These are phyloP conservation scores for Musa troglodytarum DNA, from an alignment of 176 grass and related monocot species.

Conservation along the genomic window DNA sequence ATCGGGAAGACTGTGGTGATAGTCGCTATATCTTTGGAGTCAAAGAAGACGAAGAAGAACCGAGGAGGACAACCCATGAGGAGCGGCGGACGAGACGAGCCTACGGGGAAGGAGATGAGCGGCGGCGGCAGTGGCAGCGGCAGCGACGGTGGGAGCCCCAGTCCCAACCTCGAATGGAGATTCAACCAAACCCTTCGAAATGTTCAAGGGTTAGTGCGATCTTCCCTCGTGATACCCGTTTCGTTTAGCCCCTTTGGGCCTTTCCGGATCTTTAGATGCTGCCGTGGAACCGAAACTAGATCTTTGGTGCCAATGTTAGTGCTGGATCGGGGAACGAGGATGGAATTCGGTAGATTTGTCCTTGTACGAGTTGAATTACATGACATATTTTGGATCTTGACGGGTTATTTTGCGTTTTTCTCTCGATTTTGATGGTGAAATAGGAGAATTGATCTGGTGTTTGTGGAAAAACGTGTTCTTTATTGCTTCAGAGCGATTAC, in stretches of 20 bases:
- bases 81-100: background rate
- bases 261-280: no score
- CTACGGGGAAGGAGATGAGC: conserved; percentile 18
- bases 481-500: background rate
- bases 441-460: background rate
- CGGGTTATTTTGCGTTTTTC: background rate
- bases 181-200: conserved; percentile 92
- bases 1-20: background rate
- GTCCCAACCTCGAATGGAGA: conserved; percentile 75
- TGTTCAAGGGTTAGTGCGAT: conserved; percentile 64
- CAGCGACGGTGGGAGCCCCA: conserved; percentile 29
- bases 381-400: background rate
- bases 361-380: background rate
- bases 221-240: background rate
- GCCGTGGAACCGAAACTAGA: background rate
- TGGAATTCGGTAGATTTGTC: background rate
- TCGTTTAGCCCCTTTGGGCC: background rate
- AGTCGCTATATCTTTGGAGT: background rate
- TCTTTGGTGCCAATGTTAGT: background rate
- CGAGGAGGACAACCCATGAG: background rate
- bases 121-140: background rate
- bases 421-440: background rate
- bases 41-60: background rate
- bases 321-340: background rate
- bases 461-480: background rate